Conservation (phyloP, 805 yeast genomes). For the Saccharomycopsis fibuligera region DNA sequence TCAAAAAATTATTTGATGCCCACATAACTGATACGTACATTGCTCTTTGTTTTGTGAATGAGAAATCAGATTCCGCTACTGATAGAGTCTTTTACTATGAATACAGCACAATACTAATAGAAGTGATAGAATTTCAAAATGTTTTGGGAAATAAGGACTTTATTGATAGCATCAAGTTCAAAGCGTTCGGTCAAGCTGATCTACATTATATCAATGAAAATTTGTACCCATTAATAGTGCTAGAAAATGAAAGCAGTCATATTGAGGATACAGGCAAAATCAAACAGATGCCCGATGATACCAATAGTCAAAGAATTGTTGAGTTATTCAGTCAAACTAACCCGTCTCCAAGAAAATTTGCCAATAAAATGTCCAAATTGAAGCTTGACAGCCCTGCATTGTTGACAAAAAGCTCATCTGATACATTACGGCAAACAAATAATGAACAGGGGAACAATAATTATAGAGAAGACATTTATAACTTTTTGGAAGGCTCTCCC, state of each 20-base stretch:
- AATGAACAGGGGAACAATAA: no score
- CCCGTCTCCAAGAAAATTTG: no score
- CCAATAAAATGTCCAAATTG: no score
- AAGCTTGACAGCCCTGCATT: no score
- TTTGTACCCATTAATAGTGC: constrained; percentile 7
- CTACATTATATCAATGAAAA: constrained; percentile 5
- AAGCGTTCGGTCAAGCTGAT: constrained; percentile 1
- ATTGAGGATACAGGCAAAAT: not conserved
- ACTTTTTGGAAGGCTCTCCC: no score
- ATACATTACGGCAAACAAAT: no score
- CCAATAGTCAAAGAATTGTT: no score
- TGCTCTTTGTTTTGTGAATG: constrained; percentile 7
- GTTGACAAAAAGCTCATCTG: no score
- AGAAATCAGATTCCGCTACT: not conserved
- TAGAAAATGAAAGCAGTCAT: constrained; percentile 5
- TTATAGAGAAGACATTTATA: no score
- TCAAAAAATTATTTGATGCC: constrained; percentile 16
- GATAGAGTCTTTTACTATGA: not conserved
- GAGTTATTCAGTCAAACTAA: no score
- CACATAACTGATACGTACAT: constrained; percentile 14
- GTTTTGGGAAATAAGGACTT: not conserved
- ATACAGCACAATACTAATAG: constrained; percentile 4
- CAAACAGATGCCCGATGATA: no score
- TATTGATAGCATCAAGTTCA: constrained; percentile 9
- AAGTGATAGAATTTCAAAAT: constrained; percentile 4